Base-by-base conservation (phyloP, 1,139 yeast genomes). In the Taiozyma sp. region DNA sequence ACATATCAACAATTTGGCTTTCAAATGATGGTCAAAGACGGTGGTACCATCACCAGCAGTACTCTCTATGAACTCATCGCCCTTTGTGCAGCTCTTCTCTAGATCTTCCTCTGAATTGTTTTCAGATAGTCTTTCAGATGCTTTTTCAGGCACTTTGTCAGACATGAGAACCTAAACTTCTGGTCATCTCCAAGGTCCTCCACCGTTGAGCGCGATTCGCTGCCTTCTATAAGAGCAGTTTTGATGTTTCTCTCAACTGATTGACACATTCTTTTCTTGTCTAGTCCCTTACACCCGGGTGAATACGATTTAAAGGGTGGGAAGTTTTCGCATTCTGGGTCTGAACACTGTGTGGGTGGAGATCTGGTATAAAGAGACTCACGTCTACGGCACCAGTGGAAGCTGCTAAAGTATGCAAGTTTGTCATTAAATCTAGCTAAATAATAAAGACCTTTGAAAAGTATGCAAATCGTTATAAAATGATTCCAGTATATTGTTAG, bases 21-120 rank as follows among this genome's bases (percentile, higher is more conserved):
- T 66, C 19, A 80, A 59, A 48, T 76, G 70, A 54, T 80, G 85
- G 50, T 79, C 81, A 2, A 67, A 62, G 1, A 79, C 74, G 16
- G 60, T 66, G 2, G 84, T 72, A 10, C 84, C 85, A 62, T 80
- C 85, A 13, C 85, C 85, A 19, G 84, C 84, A 60, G 79, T 76
- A 44, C 57, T 46, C 30, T 61, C 63, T 14, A 48, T 39, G 48
- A 50, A 56, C 43, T 52, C 49, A 12, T 51, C 45, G 9, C 19
- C 19, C 36, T 32, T 32, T n/a, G 36, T n/a, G 8, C 10, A 32
- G 36, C 36, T n/a, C 10, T 32, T n/a, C 36, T 32, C 36, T 7
- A 32, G 19, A 32, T 32, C 16, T 32, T 32, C 7, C 36, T 32
- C 36, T 32, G 19, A 32, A n/a, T 32, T 7, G 10, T 6, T 32